Evolutionary conservation across 148 eudicot species (phyloP), one percentile per base, ranked within the genome.

Genomic region (Amaranthus palmeri): DNA sequence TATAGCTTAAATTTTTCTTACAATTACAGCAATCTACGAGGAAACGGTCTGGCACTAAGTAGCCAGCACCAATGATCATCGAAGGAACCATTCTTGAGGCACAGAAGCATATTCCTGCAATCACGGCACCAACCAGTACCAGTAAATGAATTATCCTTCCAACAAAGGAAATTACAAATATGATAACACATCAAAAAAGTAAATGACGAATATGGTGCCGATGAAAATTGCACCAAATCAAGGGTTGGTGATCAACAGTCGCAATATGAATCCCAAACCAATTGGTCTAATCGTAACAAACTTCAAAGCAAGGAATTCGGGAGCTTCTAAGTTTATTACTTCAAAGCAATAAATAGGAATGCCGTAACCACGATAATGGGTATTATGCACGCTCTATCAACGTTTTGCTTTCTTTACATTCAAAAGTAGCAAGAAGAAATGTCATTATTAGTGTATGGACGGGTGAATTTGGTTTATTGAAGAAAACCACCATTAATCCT

Each of bases 91-190:
- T 55, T 47, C 52, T 49, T 57, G 68, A 43, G 64, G 43, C 57
- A 64, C 44, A 51, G 13, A 53, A 77, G 63, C 18, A 51, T 44
- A 10, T 46, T 42, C 51, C 81, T 78, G 76, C 71, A 72, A 45
- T 7, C n/a, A 72, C 8, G 48, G 48, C 40, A 48, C 7, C 58
- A 52, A 36, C 50, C 51, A 69, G 56, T 0, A 74, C 1, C 9
- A n/a, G 50, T 14, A 49, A 40, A 18, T 15, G 40, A 64, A 10
- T 14, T 64, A 64, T 45, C 52, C 15, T 65, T 15, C 36, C 68
- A 3, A 7, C 3, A 2, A 65, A 65, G 12, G 3, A 3, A 65
- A 2, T 45, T 5, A 7, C 4, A 47, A 25, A 25, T 13, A 15
- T 15, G 8, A 15, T n/a, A 47, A 65, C 12, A 46, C 2, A 4